These are phyloP conservation scores for Fusarium subtropicale DNA, from an alignment of 2,329 filamentous ascomycete species.

Conservation along the genomic window DNA sequence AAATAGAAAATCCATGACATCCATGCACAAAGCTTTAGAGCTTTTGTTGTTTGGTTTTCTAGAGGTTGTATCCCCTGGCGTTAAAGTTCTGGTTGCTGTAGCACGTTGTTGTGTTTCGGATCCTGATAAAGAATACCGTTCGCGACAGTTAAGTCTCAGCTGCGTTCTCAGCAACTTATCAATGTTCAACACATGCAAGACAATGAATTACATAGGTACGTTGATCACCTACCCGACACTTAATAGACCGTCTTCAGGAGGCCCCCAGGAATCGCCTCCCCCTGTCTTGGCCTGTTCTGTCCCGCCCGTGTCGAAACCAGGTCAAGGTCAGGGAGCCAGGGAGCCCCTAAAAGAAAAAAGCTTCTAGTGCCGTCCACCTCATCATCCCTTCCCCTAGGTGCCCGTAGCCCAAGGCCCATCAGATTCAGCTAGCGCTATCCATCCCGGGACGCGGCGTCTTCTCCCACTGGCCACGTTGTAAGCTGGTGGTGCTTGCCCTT, in stretches of 20 bases:
- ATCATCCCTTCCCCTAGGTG: slow-evolving; percentile 25
- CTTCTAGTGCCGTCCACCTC: slow-evolving; percentile 33
- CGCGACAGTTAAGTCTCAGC: slow-evolving; percentile 14
- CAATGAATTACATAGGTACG: not conserved
- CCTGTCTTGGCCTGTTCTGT: slow-evolving; percentile 24
- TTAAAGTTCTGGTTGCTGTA: slow-evolving; percentile 25
- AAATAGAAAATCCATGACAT: slow-evolving; percentile 21
- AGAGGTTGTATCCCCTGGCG: slow-evolving; percentile 9
- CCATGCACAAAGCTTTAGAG: slow-evolving; percentile 4
- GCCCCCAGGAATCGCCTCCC: slow-evolving; percentile 26
- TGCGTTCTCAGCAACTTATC: not conserved
- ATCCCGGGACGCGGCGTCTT: slow-evolving; percentile 41
- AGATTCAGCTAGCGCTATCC: slow-evolving; percentile 29
- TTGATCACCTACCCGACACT: not conserved
- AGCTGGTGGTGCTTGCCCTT: slow-evolving; percentile 31
- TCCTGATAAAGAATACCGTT: not conserved
- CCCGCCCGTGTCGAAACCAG: not conserved
- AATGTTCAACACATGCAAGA: slow-evolving; percentile 10
- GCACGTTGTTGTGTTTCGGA: slow-evolving; percentile 11
- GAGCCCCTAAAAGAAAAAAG: slow-evolving; percentile 36
- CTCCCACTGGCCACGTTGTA: slow-evolving; percentile 44
- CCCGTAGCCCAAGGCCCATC: not conserved
- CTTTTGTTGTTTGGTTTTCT: not conserved
- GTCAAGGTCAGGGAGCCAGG: not conserved
- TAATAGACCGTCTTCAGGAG: slow-evolving; percentile 13